Evolutionary conservation across 345 rosid genomes (phyloP).

Genomic region (Corchorus olitorius): DNA sequence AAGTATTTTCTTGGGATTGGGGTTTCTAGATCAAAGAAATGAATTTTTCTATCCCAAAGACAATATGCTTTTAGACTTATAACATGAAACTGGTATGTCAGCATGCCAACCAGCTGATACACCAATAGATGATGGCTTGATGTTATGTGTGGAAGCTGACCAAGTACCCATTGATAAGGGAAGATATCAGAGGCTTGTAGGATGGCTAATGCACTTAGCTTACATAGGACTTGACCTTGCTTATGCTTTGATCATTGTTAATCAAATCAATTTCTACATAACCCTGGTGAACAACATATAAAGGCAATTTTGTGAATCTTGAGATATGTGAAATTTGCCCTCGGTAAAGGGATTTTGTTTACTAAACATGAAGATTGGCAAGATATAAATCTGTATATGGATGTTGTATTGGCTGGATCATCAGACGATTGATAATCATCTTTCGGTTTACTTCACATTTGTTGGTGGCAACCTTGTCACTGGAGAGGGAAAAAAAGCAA

Average conservation of each 20-base stretch:
- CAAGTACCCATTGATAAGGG: not conserved
- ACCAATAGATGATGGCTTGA: not conserved
- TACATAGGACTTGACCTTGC: not conserved
- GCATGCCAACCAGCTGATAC: not conserved
- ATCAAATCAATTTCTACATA: not conserved
- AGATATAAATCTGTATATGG: no score
- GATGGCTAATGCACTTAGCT: not conserved
- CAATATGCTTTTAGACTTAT: not conserved
- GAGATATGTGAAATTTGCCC: no score
- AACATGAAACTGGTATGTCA: not conserved
- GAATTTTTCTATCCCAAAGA: not conserved
- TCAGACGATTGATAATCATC: no score
- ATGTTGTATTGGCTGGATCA: no score
- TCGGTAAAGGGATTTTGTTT: not conserved
- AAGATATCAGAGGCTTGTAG: not conserved
- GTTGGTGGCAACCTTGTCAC: no score
- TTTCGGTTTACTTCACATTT: no score
- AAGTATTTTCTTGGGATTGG: not conserved
- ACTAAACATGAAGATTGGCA: not conserved
- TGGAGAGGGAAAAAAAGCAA: not conserved
- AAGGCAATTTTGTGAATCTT: not conserved
- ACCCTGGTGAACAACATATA: not conserved
- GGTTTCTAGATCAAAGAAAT: not conserved
- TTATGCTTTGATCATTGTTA: not conserved
- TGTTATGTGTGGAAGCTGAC: no score